phyloP scores from a whole-genome alignment of 352 stramenopile species.

The Globisporangium ultimum region DNA sequence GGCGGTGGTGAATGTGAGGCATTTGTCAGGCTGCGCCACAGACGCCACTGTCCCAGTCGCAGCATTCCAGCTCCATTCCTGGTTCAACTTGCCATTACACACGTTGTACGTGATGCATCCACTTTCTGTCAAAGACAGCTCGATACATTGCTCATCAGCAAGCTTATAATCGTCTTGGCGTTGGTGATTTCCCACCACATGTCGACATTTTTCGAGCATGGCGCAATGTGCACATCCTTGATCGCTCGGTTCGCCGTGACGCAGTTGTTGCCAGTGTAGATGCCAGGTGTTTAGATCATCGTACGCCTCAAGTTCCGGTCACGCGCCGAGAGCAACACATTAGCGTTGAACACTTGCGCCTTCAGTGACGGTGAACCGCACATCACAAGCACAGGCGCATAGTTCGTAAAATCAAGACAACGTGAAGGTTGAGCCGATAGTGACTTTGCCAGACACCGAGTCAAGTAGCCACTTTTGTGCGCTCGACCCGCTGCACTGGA shows the following conservation, averaged over 20 bases:
- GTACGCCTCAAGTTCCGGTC: constrained; percentile 5
- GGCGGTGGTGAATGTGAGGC: not conserved
- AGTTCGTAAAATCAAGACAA: constrained; percentile 2
- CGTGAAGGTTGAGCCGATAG: not conserved
- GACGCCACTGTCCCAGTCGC: not conserved
- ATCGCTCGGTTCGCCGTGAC: constrained; percentile 4
- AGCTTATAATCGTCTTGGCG: constrained; percentile 1
- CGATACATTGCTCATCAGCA: constrained; percentile 3
- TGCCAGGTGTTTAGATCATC: constrained; percentile 1
- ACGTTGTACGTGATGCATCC: not conserved
- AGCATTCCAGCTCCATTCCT: constrained; percentile 3
- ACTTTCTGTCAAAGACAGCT: not conserved
- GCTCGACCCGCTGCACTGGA: constrained; percentile 4
- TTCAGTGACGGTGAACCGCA: not conserved
- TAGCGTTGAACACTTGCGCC: not conserved
- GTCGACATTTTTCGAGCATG: constrained; percentile 2
- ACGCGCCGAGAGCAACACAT: not conserved
- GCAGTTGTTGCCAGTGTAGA: constrained; percentile 8
- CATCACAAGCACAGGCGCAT: not conserved
- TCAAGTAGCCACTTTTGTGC: constrained; percentile 14
- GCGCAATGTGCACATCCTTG: not conserved
- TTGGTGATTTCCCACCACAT: constrained; percentile 11
- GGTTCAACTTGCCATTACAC: not conserved
- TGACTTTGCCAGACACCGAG: not conserved
- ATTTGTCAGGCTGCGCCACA: constrained; percentile 1